Percentiles rank a stretch among this genome's conserved stretches.
Evolutionary conservation across 192 early-diverging fungal species (phyloP).

Genomic region (Haplosporangium gracile): DNA sequence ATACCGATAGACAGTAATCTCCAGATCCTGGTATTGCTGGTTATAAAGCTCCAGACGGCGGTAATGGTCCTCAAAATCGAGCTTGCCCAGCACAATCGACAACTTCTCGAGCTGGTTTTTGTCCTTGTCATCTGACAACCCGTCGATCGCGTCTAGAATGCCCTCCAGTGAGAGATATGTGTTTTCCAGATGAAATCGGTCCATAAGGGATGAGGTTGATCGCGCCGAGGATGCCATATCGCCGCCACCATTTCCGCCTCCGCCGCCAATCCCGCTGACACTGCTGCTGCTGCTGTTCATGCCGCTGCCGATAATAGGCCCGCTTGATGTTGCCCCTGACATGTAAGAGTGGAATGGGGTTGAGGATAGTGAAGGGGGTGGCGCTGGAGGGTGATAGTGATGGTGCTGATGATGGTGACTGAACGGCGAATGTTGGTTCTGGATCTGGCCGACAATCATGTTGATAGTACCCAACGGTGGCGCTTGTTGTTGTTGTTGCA

Average conservation of each 20-base stretch:
- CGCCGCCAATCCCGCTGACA: not conserved
- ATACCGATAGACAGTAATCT: constrained; percentile 47
- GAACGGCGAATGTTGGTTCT: constrained; percentile 3
- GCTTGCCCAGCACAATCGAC: constrained; percentile 46
- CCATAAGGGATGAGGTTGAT: constrained; percentile 42
- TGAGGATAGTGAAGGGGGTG: not conserved
- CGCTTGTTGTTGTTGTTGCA: not conserved
- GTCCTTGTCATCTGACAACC: constrained; percentile 27
- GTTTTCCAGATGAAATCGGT: constrained; percentile 48
- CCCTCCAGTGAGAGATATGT: constrained; percentile 49
- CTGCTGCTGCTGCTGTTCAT: not conserved
- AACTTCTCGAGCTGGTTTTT: constrained; percentile 45
- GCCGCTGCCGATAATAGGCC: not conserved
- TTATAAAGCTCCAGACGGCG: constrained; percentile 37
- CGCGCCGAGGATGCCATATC: constrained; percentile 36
- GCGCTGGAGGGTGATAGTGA: constrained; percentile 8
- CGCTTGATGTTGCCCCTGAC: not conserved
- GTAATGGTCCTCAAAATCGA: constrained; percentile 49
- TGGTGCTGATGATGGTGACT: constrained; percentile 5
- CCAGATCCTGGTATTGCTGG: constrained; percentile 18
- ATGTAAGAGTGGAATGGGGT: not conserved
- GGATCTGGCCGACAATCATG: constrained; percentile 25
- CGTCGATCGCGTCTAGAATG: constrained; percentile 48
- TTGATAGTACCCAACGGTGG: not conserved
- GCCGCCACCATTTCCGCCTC: not conserved